Evolutionary conservation across 768 basidiomycete genomes (phyloP).

Genomic region (Tulasnella sp.): DNA sequence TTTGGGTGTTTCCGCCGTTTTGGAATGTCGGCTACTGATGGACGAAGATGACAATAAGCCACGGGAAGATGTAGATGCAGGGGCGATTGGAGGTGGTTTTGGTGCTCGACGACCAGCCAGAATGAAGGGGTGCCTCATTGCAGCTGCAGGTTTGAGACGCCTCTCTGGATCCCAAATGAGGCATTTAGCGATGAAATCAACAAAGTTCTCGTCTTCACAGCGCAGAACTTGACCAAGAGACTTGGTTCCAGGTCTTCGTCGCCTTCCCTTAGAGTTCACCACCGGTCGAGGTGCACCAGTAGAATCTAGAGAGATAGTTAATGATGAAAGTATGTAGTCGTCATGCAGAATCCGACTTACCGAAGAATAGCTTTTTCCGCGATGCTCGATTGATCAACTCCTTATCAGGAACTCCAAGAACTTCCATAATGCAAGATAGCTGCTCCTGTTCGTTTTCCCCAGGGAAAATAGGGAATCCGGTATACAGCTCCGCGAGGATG

Average conservation of each 20-base stretch:
- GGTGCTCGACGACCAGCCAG: conserved; percentile 43
- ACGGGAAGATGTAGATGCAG: conserved; percentile 24
- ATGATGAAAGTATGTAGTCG: neutral
- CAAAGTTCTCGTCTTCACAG: conserved; percentile 86
- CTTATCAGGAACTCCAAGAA: conserved; percentile 89
- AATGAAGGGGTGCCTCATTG: conserved; percentile 84
- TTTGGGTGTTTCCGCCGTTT: conserved; percentile 52
- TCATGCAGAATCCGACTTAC: conserved; percentile 35
- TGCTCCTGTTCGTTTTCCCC: conserved; percentile 99
- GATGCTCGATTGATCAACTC: conserved; percentile 89
- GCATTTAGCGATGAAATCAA: conserved; percentile 95
- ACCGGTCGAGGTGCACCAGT: conserved; percentile 88
- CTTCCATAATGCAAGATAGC: conserved; percentile 97
- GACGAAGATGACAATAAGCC: conserved; percentile 11
- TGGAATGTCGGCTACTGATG: conserved; percentile 5
- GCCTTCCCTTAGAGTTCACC: conserved; percentile 90
- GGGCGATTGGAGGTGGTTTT: conserved; percentile 3
- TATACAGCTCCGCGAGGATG: conserved; percentile 92
- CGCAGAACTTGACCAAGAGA: conserved; percentile 78
- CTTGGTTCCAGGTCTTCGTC: conserved; percentile 83
- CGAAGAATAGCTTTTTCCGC: conserved; percentile 91
- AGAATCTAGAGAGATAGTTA: conserved; percentile 44
- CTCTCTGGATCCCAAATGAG: conserved; percentile 97
- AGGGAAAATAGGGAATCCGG: conserved; percentile 96
- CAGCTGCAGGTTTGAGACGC: conserved; percentile 84